Evolutionary conservation across 2,329 filamentous ascomycete species (phyloP).

Genomic region (Xylaria sp.): DNA sequence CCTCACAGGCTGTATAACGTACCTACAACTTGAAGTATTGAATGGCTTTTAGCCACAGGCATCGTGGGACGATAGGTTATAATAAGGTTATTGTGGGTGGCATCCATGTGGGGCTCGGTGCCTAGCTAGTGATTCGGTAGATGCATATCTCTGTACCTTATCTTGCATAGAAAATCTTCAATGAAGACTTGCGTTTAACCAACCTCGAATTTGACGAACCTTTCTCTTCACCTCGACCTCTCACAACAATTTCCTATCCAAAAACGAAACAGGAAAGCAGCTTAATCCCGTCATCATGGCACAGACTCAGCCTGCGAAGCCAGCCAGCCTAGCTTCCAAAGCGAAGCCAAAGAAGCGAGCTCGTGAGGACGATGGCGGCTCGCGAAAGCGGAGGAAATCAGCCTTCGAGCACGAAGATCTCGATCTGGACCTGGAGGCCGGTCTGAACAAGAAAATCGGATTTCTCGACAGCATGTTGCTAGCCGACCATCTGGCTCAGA

Average conservation of each 20-base stretch:
- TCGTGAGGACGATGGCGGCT: conserved; percentile 58
- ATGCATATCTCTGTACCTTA: conserved; percentile 36
- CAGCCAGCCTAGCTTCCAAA: conserved; percentile 43
- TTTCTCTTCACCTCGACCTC: conserved; percentile 12
- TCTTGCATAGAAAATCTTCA: conserved; percentile 27
- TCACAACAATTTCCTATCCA: not conserved
- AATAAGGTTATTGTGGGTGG: too few relatives aligned
- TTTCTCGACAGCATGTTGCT: conserved; percentile 85
- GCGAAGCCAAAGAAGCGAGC: conserved; percentile 65
- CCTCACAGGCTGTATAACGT: too few relatives aligned
- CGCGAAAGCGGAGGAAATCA: conserved; percentile 65
- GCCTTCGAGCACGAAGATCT: conserved; percentile 65
- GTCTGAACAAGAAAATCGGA: conserved; percentile 82
- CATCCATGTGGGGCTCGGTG: conserved; percentile 23
- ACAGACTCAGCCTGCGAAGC: conserved; percentile 35
- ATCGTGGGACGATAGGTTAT: conserved; percentile 43
- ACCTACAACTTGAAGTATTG: too few relatives aligned
- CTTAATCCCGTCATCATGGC: conserved; percentile 37
- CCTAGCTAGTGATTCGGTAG: conserved; percentile 23
- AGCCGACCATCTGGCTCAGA: conserved; percentile 86
- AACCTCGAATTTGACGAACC: conserved; percentile 22
- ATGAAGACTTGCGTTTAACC: conserved; percentile 32
- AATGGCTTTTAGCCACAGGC: conserved; percentile 8
- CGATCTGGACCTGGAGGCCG: conserved; percentile 73
- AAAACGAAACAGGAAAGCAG: not conserved